Base-by-base conservation (phyloP, 179 eudicot species). In the Silene noctiflora region DNA sequence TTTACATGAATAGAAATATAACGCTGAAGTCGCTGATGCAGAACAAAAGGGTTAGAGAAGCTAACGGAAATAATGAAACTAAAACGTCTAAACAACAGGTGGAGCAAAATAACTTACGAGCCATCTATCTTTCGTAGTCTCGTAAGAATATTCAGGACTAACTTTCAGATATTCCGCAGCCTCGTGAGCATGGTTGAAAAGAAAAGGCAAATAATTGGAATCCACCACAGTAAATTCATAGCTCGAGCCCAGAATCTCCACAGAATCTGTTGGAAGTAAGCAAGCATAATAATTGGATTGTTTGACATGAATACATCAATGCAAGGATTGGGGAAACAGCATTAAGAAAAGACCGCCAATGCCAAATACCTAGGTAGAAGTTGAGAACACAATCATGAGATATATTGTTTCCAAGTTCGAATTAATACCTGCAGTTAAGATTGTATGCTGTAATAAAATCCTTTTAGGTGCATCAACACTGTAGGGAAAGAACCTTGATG, bases 401-500 rank as follows among this genome's bases (percentile, higher is more conserved):
- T 42, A 58, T 22, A 69, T 25, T 3, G 14, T 24, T 9, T 24
- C n/a, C 67, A 55, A 73, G 31, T 61, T 59, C 60, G 14, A 21
- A 48, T 75, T 39, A 62, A 76, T 93, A 96, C 99, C 99, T 93
- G 83, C 56, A 75, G 89, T 93, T 75, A 82, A 33, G 71, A 96
- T 69, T 55, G 96, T 82, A 81, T 93, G 97, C 87, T 96, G 99
- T 81, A 96, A 69, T 51, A 89, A 81, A 69, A 93, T 87, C 79
- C 99, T 87, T 81, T 96, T 96, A 63, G 98, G 99, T 33, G 98
- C 99, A 33, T 91, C 94, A 21, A 64, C 75, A 83, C 91, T 88
- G 80, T 96, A 96, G 20, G 98, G 99, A 73, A 93, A 96, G 87
- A 93, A 84, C 67, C 83, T 91, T 64, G 98, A 93, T 74, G 99